Base-by-base conservation (phyloP, 2,329 filamentous ascomycete genomes). In the Periconia macrospinosa region DNA sequence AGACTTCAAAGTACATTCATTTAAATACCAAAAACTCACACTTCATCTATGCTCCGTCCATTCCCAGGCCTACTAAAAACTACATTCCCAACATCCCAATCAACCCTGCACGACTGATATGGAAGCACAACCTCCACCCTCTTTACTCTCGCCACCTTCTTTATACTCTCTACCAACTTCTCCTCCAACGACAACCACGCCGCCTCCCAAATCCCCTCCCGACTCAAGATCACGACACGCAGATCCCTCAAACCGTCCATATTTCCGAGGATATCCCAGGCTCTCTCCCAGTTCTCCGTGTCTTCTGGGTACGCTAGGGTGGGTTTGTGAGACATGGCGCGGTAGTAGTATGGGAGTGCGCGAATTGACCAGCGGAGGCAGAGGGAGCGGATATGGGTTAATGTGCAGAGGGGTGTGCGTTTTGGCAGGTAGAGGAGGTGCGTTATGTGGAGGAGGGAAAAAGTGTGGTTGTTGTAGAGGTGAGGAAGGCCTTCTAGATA, bases 261-360 rank as follows among this genome's bases (percentile, higher is more conserved):
- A 1, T 52, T 40, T 0, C 66, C 60, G 15, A 73, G 42, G 0
- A 69, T 67, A 0, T 30, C 30, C 71, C 71, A 73, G 1, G 50
- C 64, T 2, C 56, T 60, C 44, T 67, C 62, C 71, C 71, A 73
- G 42, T 71, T 70, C 30, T 50, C 54, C 1, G 71, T 73, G 23
- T 73, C 71, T 43, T 73, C 71, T 23, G 61, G 68, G 45, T 72
- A 73, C 2, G 69, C 69, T 23, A 64, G 55, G 33, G 33, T n/a
- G 11, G 23, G 23, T 17, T 59, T 60, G 2, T 60, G 57, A 0
- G 57, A 53, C 6, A 30, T 37, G 1, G 58, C 57, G 27, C 70
- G 68, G 8, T 63, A 59, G 14, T 71, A 54, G 42, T 69, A 69
- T 5, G 71, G 71, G 3, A 73, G 55, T 0, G 63, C 70, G 48